A percentile compares a stretch with the other conserved stretches of the same genome.
These are phyloP conservation scores for Silene conica DNA, from an alignment of 148 eudicot species.

Conservation along the genomic window DNA sequence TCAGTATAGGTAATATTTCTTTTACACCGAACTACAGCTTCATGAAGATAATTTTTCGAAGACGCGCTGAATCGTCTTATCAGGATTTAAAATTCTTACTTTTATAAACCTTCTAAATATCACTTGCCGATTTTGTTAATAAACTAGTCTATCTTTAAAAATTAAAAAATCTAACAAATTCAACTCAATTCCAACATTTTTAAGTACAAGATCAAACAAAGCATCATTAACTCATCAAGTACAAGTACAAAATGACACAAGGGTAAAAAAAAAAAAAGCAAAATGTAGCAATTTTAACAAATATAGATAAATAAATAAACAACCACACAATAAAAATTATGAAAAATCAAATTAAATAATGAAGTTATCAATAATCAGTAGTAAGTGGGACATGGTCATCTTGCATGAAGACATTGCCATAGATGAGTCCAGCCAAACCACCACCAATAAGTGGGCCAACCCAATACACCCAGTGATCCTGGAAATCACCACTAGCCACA, in stretches of 20 bases:
- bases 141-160: too few relatives aligned
- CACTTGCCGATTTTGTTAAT: too few relatives aligned
- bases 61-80: too few relatives aligned
- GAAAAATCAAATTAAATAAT: not conserved
- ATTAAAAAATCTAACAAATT: too few relatives aligned
- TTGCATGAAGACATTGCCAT: constrained; percentile 56
- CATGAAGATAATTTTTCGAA: too few relatives aligned
- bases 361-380: constrained; percentile 18
- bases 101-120: too few relatives aligned
- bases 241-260: constrained; percentile 2
- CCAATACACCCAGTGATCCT: constrained; percentile 80
- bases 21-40: too few relatives aligned
- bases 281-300: constrained; percentile 10
- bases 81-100: too few relatives aligned
- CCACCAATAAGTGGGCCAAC: constrained; percentile 89
- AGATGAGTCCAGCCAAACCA: constrained; percentile 67
- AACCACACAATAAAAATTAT: not conserved
- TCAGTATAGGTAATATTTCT: too few relatives aligned
- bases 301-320: not conserved
- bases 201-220: too few relatives aligned
- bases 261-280: constrained; percentile 4
- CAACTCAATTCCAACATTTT: too few relatives aligned
- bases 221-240: not conserved
- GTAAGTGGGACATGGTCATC: constrained; percentile 29
- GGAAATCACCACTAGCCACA: constrained; percentile 60